Percentiles rank a stretch among this genome's conserved stretches.
Evolutionary conservation across 371 early-diverging fungal genomes (phyloP).

Genomic region (Synchytrium microbalum): DNA sequence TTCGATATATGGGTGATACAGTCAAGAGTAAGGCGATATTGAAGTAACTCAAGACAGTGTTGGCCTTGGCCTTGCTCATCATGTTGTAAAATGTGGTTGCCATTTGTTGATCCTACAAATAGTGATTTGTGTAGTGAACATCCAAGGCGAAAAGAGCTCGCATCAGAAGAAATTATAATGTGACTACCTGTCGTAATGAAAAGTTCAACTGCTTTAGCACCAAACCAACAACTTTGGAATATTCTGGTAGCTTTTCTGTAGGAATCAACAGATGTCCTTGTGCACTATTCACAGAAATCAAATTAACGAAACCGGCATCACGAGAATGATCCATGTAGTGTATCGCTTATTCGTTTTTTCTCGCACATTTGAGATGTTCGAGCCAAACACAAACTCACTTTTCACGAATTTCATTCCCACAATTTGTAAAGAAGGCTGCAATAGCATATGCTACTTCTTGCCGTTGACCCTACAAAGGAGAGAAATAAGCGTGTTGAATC

Average conservation of each 20-base stretch:
- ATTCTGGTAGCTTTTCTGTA: not conserved
- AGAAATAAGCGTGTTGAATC: no score
- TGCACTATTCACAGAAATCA: not conserved
- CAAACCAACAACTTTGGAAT: not conserved
- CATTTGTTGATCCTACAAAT: not conserved
- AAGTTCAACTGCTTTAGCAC: not conserved
- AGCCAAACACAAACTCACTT: not conserved
- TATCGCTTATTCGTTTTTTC: no score
- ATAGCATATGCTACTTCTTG: not conserved
- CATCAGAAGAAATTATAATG: not conserved
- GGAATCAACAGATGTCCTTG: not conserved
- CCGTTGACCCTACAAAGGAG: no score
- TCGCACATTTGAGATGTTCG: no score
- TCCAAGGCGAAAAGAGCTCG: not conserved
- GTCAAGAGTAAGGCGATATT: not conserved
- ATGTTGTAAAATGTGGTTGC: not conserved
- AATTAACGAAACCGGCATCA: not conserved
- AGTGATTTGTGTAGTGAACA: not conserved
- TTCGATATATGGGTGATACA: not conserved
- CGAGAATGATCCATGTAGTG: not conserved
- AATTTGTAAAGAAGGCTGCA: not conserved
- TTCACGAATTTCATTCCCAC: not conserved
- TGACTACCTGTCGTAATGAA: not conserved
- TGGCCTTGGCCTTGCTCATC: not conserved
- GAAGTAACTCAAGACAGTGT: not conserved